Evolutionary conservation across 2,329 filamentous ascomycete genomes (phyloP), one percentile per base, ranked within the genome.

Genomic region (Ophiosphaerella herpotricha): DNA sequence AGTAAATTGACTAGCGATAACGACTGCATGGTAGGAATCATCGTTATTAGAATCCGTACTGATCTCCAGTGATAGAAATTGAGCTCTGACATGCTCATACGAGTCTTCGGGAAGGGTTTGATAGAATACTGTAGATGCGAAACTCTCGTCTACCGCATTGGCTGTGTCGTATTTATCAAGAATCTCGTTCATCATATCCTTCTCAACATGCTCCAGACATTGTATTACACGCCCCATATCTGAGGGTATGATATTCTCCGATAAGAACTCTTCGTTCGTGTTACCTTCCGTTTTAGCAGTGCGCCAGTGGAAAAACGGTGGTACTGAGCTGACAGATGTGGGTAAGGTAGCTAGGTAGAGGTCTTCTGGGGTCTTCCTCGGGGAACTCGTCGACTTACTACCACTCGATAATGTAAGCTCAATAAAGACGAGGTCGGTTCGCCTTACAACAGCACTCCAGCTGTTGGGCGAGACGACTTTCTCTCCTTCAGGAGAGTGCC

Each of bases 231-330:
- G 52, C 16, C 39, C 11, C 26, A 11, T 29, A 29, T 29, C 26
- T 8, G 35, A 33, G 29, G 26, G 2, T 57, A 41, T 8, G 47
- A 23, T 1, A 40, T 16, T n/a, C 39, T 24, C 7, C 39, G 29
- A 16, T 7, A 41, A 31, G 16, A 37, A 5, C 32, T 43, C n/a
- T 14, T 23, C 29, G 8, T 16, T 46, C 16, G 4, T 41, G 21
- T 26, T 43, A 12, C 21, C 24, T 18, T 13, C 23, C 1, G 18
- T 21, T 21, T 9, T 21, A 41, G 24, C n/a, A 8, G 38, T 11
- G 32, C 58, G 61, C 68, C 68, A 71, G n/a, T 57, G 39, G 13
- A 67, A 70, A 35, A 71, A 69, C 0, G 68, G 67, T 13, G 59
- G 61, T 16, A 64, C 47, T 9, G 32, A 45, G 3, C 23, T 46